These are phyloP conservation scores for Guadua angustifolia DNA, from an alignment of 176 grass and related monocot species.

Conservation along the genomic window DNA sequence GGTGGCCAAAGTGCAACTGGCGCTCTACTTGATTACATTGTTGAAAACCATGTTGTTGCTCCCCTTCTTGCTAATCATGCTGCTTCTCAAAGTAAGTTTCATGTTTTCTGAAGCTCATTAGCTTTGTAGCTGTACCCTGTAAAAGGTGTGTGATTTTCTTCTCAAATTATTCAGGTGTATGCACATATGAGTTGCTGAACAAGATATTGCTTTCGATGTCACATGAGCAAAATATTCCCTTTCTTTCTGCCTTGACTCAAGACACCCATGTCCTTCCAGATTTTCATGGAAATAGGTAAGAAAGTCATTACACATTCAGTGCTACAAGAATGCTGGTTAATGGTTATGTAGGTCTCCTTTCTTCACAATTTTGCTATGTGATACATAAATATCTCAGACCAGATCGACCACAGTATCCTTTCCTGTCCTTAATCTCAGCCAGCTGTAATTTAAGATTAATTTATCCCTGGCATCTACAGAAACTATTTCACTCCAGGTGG, in stretches of 20 bases:
- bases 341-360: slow-evolving; percentile 20
- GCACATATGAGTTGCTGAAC: slow-evolving; percentile 88
- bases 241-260: slow-evolving; percentile 84
- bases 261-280: slow-evolving; percentile 90
- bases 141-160: slow-evolving; percentile 32
- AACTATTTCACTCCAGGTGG: neutral
- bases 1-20: slow-evolving; percentile 97
- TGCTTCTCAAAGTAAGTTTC: slow-evolving; percentile 77
- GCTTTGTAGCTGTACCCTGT: neutral
- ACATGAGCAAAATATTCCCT: slow-evolving; percentile 63
- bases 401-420: neutral
- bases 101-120: slow-evolving; percentile 28
- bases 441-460: neutral
- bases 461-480: neutral
- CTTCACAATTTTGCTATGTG: neutral
- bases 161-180: slow-evolving; percentile 62
- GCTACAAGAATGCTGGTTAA: neutral
- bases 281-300: slow-evolving; percentile 94
- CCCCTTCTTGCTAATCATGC: slow-evolving; percentile 78
- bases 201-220: slow-evolving; percentile 74
- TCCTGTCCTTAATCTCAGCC: neutral
- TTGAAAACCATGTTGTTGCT: slow-evolving; percentile 72
- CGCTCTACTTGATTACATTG: slow-evolving; percentile 80
- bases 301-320: slow-evolving; percentile 21
- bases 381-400: neutral